Evolutionary conservation across 1,284 basidiomycete genomes (phyloP).

Genomic region (Marasmius fiardii): DNA sequence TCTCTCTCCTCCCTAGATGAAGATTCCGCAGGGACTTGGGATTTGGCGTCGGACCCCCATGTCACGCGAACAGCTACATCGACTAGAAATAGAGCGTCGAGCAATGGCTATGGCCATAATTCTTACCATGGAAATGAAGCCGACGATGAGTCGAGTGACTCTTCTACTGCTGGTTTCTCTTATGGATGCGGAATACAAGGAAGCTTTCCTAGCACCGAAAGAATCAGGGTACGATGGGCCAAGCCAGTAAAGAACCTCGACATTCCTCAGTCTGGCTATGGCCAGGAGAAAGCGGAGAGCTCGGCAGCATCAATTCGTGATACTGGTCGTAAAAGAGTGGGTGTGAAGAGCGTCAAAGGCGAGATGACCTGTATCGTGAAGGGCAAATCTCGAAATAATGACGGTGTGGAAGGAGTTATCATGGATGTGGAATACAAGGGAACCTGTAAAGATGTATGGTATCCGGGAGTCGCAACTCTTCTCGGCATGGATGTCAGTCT

Average conservation of each 20-base stretch:
- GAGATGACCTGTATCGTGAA: slow-evolving; percentile 61
- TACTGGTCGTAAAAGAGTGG: slow-evolving; percentile 59
- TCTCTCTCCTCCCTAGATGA: slow-evolving; percentile 74
- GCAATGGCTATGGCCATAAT: slow-evolving; percentile 46
- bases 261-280: neutral
- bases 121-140: slow-evolving; percentile 64
- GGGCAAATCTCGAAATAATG: slow-evolving; percentile 40
- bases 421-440: slow-evolving; percentile 70
- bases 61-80: slow-evolving; percentile 46
- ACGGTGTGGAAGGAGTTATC: slow-evolving; percentile 53
- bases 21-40: slow-evolving; percentile 58
- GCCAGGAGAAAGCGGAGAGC: slow-evolving; percentile 10
- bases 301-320: slow-evolving; percentile 40
- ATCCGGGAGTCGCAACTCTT: slow-evolving; percentile 75
- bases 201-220: slow-evolving; percentile 72
- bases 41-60: slow-evolving; percentile 71
- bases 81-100: slow-evolving; percentile 25
- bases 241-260: slow-evolving; percentile 45
- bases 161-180: slow-evolving; percentile 51
- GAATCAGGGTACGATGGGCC: slow-evolving; percentile 74
- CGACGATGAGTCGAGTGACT: slow-evolving; percentile 79
- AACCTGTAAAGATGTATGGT: slow-evolving; percentile 72
- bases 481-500: slow-evolving; percentile 75
- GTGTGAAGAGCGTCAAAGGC: slow-evolving; percentile 60
- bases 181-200: slow-evolving; percentile 70